A percentile compares a stretch with the other conserved stretches of the same genome.
These are phyloP conservation scores for Citrus australasica DNA, from an alignment of 345 rosid genomes.

Conservation along the genomic window DNA sequence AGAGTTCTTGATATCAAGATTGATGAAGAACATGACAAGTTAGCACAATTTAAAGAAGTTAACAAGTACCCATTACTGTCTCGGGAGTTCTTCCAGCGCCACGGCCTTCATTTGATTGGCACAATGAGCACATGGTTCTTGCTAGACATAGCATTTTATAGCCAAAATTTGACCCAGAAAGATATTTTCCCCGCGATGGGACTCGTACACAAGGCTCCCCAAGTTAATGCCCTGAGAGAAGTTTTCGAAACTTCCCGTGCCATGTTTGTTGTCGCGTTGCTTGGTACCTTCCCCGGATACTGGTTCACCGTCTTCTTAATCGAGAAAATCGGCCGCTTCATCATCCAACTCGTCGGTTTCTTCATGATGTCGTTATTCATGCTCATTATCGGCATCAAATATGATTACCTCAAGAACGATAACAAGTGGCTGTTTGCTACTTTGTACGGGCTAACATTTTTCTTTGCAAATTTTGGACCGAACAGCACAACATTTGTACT, in stretches of 20 bases:
- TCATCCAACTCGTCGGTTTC: conserved; percentile 49
- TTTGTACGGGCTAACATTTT: conserved; percentile 42
- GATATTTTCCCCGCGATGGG: conserved; percentile 46
- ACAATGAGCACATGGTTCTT: conserved; percentile 52
- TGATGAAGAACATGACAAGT: conserved; percentile 27
- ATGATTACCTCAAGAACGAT: conserved; percentile 26
- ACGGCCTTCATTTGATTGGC: conserved; percentile 46
- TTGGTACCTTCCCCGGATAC: conserved; percentile 58
- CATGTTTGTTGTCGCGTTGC: conserved; percentile 42
- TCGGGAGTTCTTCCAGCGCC: conserved; percentile 35
- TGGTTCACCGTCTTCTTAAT: conserved; percentile 53
- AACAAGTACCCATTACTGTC: conserved; percentile 34
- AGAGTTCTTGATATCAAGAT: conserved; percentile 45
- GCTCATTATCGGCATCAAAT: conserved; percentile 37
- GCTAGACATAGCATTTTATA: conserved; percentile 59
- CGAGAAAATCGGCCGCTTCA: conserved; percentile 46
- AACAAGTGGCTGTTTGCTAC: conserved; percentile 28
- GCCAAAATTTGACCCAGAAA: conserved; percentile 53
- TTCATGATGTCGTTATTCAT: conserved; percentile 57
- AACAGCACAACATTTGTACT: conserved; percentile 59
- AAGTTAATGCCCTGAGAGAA: conserved; percentile 37
- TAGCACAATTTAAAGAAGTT: conserved; percentile 23
- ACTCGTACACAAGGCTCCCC: background rate
- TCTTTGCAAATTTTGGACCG: conserved; percentile 65
- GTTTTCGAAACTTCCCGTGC: conserved; percentile 46